Evolutionary conservation across 352 stramenopile genomes (phyloP).

Genomic region (Peronospora tabacina): DNA sequence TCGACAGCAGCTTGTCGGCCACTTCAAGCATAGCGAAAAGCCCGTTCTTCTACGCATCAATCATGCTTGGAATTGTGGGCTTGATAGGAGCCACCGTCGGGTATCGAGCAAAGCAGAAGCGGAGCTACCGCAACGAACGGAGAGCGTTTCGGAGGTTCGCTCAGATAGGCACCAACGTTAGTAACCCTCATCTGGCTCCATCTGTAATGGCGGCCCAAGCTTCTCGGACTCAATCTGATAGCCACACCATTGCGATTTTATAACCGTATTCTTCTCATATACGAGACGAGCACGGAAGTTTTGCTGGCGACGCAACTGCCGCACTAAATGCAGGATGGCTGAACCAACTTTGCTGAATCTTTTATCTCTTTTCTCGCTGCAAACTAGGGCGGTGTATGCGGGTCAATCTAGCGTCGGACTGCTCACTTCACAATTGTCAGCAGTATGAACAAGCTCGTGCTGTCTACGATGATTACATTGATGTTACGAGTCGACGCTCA

Average conservation of each 20-base stretch:
- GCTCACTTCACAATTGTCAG: slow-evolving; percentile 18
- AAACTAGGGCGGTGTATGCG: too few relatives aligned
- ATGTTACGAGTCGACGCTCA: slow-evolving; percentile 6
- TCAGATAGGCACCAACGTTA: slow-evolving; percentile 1
- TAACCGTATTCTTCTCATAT: slow-evolving; percentile 5
- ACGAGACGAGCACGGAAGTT: background rate
- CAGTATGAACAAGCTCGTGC: slow-evolving; percentile 11
- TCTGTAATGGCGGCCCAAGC: background rate
- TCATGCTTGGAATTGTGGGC: slow-evolving; percentile 28
- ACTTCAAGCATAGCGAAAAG: slow-evolving; percentile 23
- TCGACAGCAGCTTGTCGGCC: slow-evolving; percentile 7
- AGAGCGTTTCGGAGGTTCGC: slow-evolving; percentile 11
- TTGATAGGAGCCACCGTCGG: slow-evolving; percentile 18
- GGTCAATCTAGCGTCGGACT: background rate
- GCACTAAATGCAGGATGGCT: slow-evolving; percentile 1
- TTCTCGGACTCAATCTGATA: slow-evolving; percentile 2
- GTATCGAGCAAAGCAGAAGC: slow-evolving; percentile 26
- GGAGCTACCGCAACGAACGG: slow-evolving; percentile 14
- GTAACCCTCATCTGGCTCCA: background rate
- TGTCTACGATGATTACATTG: slow-evolving; percentile 5
- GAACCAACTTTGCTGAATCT: slow-evolving; percentile 18
- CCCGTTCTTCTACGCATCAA: slow-evolving; percentile 39
- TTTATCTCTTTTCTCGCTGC: background rate
- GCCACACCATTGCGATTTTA: slow-evolving; percentile 13
- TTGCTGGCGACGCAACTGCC: slow-evolving; percentile 5